These are phyloP conservation scores for Plasmodium knowlesi DNA, from an alignment of 169 alveolate species.

Conservation along the genomic window DNA sequence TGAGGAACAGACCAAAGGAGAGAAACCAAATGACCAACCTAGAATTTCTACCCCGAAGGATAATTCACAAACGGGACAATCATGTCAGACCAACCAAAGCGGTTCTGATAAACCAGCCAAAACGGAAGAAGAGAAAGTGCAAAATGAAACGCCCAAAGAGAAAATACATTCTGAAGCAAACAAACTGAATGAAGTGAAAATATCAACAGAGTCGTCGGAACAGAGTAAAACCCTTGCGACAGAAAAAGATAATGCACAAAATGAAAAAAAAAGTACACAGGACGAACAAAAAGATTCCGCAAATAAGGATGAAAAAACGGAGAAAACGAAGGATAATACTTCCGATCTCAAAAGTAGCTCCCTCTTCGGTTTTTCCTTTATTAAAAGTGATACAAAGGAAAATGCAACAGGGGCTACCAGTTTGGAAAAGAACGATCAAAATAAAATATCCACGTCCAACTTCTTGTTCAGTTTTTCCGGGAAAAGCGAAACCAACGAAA, in stretches of 20 bases:
- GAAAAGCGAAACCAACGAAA: background rate
- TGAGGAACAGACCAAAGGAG: background rate
- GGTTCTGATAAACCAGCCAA: background rate
- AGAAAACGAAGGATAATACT: background rate
- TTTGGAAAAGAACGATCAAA: background rate
- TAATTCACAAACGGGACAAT: background rate
- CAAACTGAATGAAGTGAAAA: background rate
- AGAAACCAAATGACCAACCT: background rate
- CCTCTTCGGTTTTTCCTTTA: conserved; percentile 9
- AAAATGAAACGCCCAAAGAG: background rate
- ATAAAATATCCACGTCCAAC: background rate
- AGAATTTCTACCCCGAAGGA: background rate
- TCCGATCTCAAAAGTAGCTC: conserved; percentile 9
- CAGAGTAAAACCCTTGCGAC: background rate
- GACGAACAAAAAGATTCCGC: background rate
- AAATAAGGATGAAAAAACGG: background rate
- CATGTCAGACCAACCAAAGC: background rate
- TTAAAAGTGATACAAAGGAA: conserved; percentile 6
- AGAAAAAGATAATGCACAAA: background rate
- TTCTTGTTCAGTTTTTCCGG: background rate
- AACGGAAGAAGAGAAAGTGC: conserved; percentile 20
- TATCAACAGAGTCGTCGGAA: background rate
- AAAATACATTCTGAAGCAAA: background rate
- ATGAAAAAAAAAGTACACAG: conserved; percentile 11
- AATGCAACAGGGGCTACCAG: background rate